A percentile compares a stretch with the other conserved stretches of the same genome.
Evolutionary conservation across 371 early-diverging fungal genomes (phyloP).

Genomic region (Saksenaea oblongispora): DNA sequence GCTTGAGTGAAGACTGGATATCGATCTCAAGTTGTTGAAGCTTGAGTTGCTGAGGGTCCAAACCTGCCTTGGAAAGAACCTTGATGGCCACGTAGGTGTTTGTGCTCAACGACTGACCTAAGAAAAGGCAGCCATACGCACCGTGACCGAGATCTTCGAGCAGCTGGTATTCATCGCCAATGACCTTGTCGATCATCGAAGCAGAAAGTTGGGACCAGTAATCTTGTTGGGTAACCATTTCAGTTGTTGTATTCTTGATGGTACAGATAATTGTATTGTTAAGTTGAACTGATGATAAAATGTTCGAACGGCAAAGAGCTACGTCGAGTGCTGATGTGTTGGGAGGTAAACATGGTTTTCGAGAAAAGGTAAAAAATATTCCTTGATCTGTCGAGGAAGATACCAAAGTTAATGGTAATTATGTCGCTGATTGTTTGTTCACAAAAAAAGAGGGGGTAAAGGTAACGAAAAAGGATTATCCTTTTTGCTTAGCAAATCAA

Average conservation of each 20-base stretch:
- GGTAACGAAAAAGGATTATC: not conserved
- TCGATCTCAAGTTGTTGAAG: conserved; percentile 75
- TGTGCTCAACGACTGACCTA: conserved; percentile 43
- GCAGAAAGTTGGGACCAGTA: conserved; percentile 20
- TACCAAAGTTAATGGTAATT: not conserved
- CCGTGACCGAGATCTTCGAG: conserved; percentile 60
- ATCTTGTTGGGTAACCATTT: conserved; percentile 14
- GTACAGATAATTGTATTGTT: not conserved
- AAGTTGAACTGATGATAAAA: conserved; percentile 1
- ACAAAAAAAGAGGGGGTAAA: not conserved
- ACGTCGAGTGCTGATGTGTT: not conserved
- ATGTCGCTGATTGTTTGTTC: conserved; percentile 2
- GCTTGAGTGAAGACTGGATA: conserved; percentile 65
- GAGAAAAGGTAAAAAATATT: not conserved
- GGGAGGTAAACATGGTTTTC: conserved; percentile 1
- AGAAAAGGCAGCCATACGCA: conserved; percentile 59
- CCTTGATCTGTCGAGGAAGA: not conserved
- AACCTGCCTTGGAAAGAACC: conserved; percentile 65
- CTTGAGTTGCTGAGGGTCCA: conserved; percentile 56
- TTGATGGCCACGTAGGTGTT: conserved; percentile 64
- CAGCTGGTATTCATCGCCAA: conserved; percentile 45
- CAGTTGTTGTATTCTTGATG: conserved; percentile 2
- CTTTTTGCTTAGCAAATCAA: not conserved
- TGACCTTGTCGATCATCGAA: conserved; percentile 19
- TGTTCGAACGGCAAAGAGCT: conserved; percentile 7